A percentile compares a stretch with the other conserved stretches of the same genome.
phyloP scores from a whole-genome alignment of 495 filamentous ascomycete genomes.

The Penicillium subrubescens region DNA sequence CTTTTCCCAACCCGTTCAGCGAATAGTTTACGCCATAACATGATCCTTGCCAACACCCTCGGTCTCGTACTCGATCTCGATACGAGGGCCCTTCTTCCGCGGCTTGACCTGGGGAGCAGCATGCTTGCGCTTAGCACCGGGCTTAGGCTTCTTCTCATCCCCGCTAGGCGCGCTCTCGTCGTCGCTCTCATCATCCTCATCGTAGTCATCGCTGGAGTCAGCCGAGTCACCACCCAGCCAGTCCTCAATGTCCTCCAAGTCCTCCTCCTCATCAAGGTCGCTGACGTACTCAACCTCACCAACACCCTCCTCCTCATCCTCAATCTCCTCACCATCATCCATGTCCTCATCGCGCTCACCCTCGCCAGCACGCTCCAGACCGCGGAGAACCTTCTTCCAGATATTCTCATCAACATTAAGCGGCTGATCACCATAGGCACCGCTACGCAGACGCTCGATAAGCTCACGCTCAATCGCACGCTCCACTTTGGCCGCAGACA shows the following conservation, averaged over 20 bases:
- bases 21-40: constrained; percentile 40
- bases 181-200: constrained; percentile 51
- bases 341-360: constrained; percentile 83
- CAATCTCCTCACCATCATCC: constrained; percentile 82
- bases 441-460: constrained; percentile 85
- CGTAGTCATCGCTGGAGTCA: constrained; percentile 54
- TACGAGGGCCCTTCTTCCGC: constrained; percentile 66
- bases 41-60: constrained; percentile 56
- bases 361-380: constrained; percentile 83
- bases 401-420: constrained; percentile 91
- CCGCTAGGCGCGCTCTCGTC: constrained; percentile 41
- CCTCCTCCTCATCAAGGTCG: constrained; percentile 67
- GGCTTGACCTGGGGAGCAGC: constrained; percentile 58
- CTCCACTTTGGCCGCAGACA: constrained; percentile 93
- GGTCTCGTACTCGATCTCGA: constrained; percentile 74
- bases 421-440: constrained; percentile 92
- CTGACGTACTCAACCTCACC: constrained; percentile 85
- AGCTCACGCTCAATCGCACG: constrained; percentile 94
- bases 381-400: constrained; percentile 96
- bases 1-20: constrained; percentile 29
- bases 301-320: constrained; percentile 71
- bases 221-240: constrained; percentile 68
- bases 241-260: constrained; percentile 72
- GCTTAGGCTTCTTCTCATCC: constrained; percentile 51
- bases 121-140: constrained; percentile 71